Base-by-base conservation (phyloP, 2,329 filamentous ascomycete genomes). In the Cercospora sp. region DNA sequence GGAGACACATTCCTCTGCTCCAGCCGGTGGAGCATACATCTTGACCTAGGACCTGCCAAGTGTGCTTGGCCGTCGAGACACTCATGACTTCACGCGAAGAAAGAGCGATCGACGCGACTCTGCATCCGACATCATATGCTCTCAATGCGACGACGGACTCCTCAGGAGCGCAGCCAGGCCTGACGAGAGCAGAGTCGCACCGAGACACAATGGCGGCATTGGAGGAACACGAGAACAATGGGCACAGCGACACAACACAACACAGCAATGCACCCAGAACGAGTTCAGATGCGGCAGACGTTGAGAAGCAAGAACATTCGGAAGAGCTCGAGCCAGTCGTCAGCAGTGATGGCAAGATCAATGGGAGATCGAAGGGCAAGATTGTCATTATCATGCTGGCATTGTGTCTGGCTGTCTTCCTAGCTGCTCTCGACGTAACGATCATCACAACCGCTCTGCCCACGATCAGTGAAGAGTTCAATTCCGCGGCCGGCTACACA, bases 341-440 rank as follows among this genome's bases (percentile, higher is more conserved):
- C 8, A 68, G 63, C 67, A 72, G 63, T 36, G 70, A 61, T 66
- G 70, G 53, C 68, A 74, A 63, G 66, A 77, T 69, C 69, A 72
- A 67, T 20, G 71, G 71, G 8, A 67, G 75, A 48, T 75, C 76
- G 8, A 77, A 76, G 65, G 75, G 76, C 63, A 77, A 85, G 74
- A 81, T 83, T 65, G 78, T 79, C 5, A 69, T 85, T 65, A 83
- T 84, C 71, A 83, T 84, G 82, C 74, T 79, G 31, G 81, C 82
- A 2, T 75, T 84, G 1, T 71, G 70, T 53, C 81, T 87, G 74
- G 85, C 85, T 8, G 80, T 87, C 8, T 86, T 73, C 57, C 82
- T 89, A 28, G 86, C 87, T n/a, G 87, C 87, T 57, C 77, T 89
- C 39, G 87, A 89, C 72, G 86, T 87, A 75, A 74, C 67, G 12